Evolutionary conservation across 257 asterid genomes (phyloP).

Genomic region (Asclepias syriaca): DNA sequence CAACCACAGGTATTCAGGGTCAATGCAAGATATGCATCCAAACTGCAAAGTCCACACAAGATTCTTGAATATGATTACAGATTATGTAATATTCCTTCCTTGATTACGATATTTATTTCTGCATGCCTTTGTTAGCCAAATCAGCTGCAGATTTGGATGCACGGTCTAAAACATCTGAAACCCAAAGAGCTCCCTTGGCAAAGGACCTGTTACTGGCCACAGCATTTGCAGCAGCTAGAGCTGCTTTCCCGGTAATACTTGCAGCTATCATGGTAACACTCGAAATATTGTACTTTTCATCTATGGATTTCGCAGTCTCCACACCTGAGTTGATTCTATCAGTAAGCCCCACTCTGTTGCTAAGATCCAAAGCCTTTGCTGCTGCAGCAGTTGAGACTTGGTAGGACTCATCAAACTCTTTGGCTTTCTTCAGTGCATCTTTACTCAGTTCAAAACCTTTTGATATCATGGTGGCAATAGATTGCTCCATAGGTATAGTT

Average conservation of each 20-base stretch:
- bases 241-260: constrained; percentile 39
- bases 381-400: constrained; percentile 49
- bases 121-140: constrained; percentile 26
- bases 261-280: constrained; percentile 39
- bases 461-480: constrained; percentile 43
- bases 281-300: constrained; percentile 42
- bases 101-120: constrained; percentile 14
- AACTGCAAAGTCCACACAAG: background rate
- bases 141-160: constrained; percentile 55
- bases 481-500: constrained; percentile 46
- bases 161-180: constrained; percentile 40
- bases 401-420: constrained; percentile 52
- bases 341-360: constrained; percentile 50
- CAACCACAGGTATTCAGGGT: too few species aligned
- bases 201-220: constrained; percentile 53
- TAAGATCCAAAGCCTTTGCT: constrained; percentile 45
- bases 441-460: constrained; percentile 49
- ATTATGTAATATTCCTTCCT: background rate
- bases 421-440: constrained; percentile 56
- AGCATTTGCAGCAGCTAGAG: constrained; percentile 40
- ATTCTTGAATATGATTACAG: background rate
- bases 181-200: constrained; percentile 57
- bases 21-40: background rate
- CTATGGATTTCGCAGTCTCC: constrained; percentile 37
- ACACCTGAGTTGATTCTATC: constrained; percentile 39